phyloP scores from a whole-genome alignment of 1,139 yeast species.

The Kurtzmaniella quercitrusa region DNA sequence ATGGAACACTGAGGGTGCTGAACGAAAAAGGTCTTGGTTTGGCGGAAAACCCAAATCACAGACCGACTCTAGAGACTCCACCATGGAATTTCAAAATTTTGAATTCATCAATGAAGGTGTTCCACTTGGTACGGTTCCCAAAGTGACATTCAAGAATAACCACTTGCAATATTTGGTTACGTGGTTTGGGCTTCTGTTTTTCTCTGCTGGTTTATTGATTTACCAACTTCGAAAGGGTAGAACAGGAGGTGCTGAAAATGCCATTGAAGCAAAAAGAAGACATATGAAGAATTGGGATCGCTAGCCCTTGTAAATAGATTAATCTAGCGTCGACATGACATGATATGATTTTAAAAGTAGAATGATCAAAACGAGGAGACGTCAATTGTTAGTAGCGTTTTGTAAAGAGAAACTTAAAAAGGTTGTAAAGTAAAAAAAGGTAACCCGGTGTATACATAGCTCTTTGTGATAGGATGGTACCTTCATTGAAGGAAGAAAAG shows the following conservation, averaged over 20 bases:
- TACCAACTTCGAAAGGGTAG: constrained; percentile 31
- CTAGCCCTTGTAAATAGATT: constrained; percentile 1
- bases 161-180: constrained; percentile 90
- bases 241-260: constrained; percentile 35
- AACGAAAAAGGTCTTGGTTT: constrained; percentile 1
- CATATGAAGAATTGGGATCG: constrained; percentile 27
- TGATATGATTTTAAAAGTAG: no score
- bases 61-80: constrained; percentile 21
- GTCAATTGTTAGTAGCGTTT: no score
- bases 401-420: no score
- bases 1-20: constrained; percentile 23
- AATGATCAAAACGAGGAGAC: no score
- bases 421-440: no score
- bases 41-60: constrained; percentile 4
- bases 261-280: constrained; percentile 37
- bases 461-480: no score
- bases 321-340: neutral
- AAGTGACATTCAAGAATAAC: constrained; percentile 77
- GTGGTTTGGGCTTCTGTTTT: constrained; percentile 84
- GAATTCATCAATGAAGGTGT: constrained; percentile 74
- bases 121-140: constrained; percentile 81
- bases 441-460: no score
- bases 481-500: no score
- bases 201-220: constrained; percentile 60
- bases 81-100: constrained; percentile 40